Evolutionary conservation across 768 basidiomycete species (phyloP), one percentile per base, ranked within the genome.

Genomic region (Leucosporidium creatinivorum): DNA sequence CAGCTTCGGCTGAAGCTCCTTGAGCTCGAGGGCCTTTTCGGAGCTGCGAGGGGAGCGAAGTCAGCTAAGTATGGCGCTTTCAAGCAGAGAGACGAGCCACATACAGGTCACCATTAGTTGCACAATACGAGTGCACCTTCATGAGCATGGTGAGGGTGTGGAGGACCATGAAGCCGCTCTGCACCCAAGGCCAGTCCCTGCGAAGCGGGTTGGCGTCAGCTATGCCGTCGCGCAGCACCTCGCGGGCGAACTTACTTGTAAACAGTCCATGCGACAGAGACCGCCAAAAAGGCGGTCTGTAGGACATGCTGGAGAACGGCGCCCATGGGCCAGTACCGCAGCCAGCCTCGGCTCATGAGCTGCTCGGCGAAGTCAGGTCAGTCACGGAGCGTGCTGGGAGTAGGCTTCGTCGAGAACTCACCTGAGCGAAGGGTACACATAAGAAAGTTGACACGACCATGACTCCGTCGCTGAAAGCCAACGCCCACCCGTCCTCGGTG

Each of bases 161-260:
- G 58, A 92, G 78, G 1, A 89, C 93, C 58, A 93, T 80, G 78
- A 89, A 93, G 9, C 91, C 92, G 8, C 89, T 65, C 76, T 97
- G 93, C 8, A 97, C 93, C 93, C 93, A 97, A 47, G 91, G 92
- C 93, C 93, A 97, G 74, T 92, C 84, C 60, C 92, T 89, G 67
- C n/a, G 36, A 30, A 23, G 57, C 1, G 48, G 2, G 25, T n/a
- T n/a, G 6, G 4, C 4, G 44, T 23, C 26, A 52, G 30, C 28
- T 4, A 50, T 9, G 21, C 47, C 23, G 4, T 56, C 44, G 33
- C 23, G 9, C 49, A 55, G 55, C 19, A n/a, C n/a, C 15, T 55
- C 10, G 48, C 33, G 47, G 18, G 21, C 30, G 39, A 17, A 62
- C 81, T 64, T 68, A 85, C 89, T 88, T 80, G 72, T 93, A 86